Evolutionary conservation across 345 rosid species (phyloP).

Genomic region (Leavenworthia alabamica): DNA sequence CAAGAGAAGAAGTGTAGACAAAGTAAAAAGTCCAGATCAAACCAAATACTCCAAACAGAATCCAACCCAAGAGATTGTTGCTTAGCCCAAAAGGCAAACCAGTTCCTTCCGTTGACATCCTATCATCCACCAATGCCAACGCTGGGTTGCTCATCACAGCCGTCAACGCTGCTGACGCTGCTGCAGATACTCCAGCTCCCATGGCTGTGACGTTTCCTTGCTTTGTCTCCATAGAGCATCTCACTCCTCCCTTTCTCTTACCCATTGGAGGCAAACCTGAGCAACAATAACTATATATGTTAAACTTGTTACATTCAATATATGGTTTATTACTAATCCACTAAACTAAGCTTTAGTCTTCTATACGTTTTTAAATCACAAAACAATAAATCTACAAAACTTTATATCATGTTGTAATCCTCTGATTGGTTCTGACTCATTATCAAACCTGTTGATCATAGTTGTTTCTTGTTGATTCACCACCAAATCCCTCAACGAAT

Average conservation of each 20-base stretch:
- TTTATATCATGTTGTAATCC: too few relatives aligned
- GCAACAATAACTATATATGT: background rate
- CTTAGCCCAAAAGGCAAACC: constrained; percentile 91
- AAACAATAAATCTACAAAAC: too few relatives aligned
- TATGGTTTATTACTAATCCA: too few relatives aligned
- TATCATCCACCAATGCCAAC: constrained; percentile 84
- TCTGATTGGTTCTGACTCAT: too few relatives aligned
- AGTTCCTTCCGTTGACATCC: constrained; percentile 82
- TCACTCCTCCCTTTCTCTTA: constrained; percentile 49
- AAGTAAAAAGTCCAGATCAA: constrained; percentile 77
- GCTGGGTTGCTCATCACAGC: constrained; percentile 65
- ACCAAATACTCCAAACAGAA: constrained; percentile 74
- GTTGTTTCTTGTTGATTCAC: too few relatives aligned
- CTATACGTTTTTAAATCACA: too few relatives aligned
- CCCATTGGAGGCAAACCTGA: constrained; percentile 61
- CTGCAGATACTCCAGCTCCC: constrained; percentile 37
- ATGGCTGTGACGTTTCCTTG: constrained; percentile 21
- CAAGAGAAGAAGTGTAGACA: constrained; percentile 51
- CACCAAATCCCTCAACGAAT: background rate
- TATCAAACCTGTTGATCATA: too few relatives aligned
- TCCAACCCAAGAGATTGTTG: constrained; percentile 95
- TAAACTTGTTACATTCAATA: too few relatives aligned
- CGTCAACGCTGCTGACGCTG: constrained; percentile 48
- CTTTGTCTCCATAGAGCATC: constrained; percentile 43
- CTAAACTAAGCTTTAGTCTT: too few relatives aligned